Evolutionary conservation across 306 rosid genomes (phyloP), one percentile per base, ranked within the genome.

Genomic region (Inga laurina): DNA sequence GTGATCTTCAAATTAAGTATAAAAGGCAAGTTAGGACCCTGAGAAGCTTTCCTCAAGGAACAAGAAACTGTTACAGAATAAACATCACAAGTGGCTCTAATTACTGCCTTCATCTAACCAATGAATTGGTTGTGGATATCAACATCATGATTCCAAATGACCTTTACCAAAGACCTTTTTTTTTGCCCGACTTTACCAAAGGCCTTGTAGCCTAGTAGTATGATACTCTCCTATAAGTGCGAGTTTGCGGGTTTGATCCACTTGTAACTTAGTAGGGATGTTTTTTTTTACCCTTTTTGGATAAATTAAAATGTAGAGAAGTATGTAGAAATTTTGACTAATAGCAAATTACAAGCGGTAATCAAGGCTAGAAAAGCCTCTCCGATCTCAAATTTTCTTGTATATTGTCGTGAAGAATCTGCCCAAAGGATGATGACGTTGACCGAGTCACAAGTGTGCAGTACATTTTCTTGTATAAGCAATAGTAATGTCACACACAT

Each of bases 41-140:
- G 7, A 79, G 92, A 74, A 89, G 88, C 81, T 91, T 91, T 35
- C 91, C 90, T 0, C 79, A 56, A 52, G 91, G 94, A 32, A 59
- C 11, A 57, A 82, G 92, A 15, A 91, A 87, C 78, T 91, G 94
- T 19, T 91, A 89, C 92, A 84, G 39, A 34, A 45, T 91, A 52
- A 83, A 64, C 39, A 22, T 87, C 43, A 75, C 67, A 48, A 65
- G 30, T 27, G 30, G 30, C 30, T 27, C 30, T 27, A 27, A 37
- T 56, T 21, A 56, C 0, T 54, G 27, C 27, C 10, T 54, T 21
- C 24, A 27, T 27, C 59, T 16, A 52, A 52, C 59, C 59, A 52
- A 52, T 52, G 59, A 16, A 52, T 15, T 54, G 19, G 61, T 54
- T 16, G 61, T 3, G n/a, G 7, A 19, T 32, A 27, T 27, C 30